These are phyloP conservation scores for Komagataella kurtzmanii DNA, from an alignment of 805 yeast species.

Conservation along the genomic window DNA sequence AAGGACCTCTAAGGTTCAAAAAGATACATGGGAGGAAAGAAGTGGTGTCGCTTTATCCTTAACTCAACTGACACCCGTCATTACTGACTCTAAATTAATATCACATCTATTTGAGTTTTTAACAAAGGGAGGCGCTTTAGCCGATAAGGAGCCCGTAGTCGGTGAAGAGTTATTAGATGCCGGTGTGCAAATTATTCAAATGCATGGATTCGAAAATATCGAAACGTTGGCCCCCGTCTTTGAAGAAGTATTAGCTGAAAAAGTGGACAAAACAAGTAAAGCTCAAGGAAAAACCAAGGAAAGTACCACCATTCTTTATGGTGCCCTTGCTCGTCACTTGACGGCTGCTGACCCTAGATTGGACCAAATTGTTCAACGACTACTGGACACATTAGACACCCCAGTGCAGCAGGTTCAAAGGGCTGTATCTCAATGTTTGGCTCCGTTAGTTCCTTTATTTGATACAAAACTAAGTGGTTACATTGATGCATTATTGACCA, in stretches of 20 bases:
- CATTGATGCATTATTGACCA: slow-evolving; percentile 44
- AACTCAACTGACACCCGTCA: slow-evolving; percentile 36
- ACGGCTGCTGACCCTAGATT: slow-evolving; percentile 53
- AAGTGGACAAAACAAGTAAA: slow-evolving; percentile 26
- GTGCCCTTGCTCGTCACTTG: slow-evolving; percentile 82
- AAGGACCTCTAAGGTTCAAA: slow-evolving; percentile 42
- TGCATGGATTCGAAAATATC: slow-evolving; percentile 53
- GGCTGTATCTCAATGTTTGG: slow-evolving; percentile 76
- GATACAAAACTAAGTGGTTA: slow-evolving; percentile 35
- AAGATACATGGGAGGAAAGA: slow-evolving; percentile 77
- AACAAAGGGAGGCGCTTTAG: slow-evolving; percentile 50
- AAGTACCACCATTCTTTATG: slow-evolving; percentile 76
- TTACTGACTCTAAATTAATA: slow-evolving; percentile 28
- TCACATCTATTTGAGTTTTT: slow-evolving; percentile 48
- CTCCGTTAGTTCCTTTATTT: slow-evolving; percentile 55
- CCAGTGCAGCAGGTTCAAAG: slow-evolving; percentile 86
- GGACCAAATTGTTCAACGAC: slow-evolving; percentile 47
- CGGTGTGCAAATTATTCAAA: slow-evolving; percentile 60
- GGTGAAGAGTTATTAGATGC: slow-evolving; percentile 80
- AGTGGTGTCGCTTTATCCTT: slow-evolving; percentile 68
- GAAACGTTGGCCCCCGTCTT: slow-evolving; percentile 73
- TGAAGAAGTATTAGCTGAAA: slow-evolving; percentile 47
- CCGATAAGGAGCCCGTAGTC: slow-evolving; percentile 61
- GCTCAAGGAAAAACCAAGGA: slow-evolving; percentile 56
- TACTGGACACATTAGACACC: slow-evolving; percentile 64